Evolutionary conservation across 305 asterid genomes (phyloP).

Genomic region (Fraxinus sp.): DNA sequence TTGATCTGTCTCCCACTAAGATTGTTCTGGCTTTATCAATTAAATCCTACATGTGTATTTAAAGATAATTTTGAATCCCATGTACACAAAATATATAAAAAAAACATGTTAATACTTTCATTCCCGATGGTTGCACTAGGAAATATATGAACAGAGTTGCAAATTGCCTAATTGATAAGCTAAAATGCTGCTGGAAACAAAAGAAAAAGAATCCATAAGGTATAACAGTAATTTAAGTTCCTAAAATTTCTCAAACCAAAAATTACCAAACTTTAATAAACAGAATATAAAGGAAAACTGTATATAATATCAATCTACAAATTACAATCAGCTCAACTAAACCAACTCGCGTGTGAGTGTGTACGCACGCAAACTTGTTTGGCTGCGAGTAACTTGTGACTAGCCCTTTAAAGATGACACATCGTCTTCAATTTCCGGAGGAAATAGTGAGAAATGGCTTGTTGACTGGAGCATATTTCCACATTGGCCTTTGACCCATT

Average conservation of each 20-base stretch:
- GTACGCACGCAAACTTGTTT: constrained; percentile 53
- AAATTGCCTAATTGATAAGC: not conserved
- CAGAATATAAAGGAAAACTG: not conserved
- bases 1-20: constrained; percentile 74
- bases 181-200: not conserved
- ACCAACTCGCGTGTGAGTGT: not conserved
- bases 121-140: not conserved
- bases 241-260: not conserved
- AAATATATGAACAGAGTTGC: not conserved
- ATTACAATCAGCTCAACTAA: not conserved
- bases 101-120: not conserved
- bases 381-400: constrained; percentile 79
- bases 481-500: no score
- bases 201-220: not conserved
- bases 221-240: not conserved
- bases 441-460: no score
- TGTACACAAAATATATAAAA: not conserved
- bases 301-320: not conserved
- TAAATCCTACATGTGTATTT: constrained; percentile 59
- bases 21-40: constrained; percentile 78
- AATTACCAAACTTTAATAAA: not conserved
- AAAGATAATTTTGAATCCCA: not conserved
- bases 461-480: no score
- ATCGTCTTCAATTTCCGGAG: constrained; percentile 59
- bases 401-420: constrained; percentile 67